Conservation (phyloP, 352 stramenopile species). For the Phytophthora ramorum region DNA sequence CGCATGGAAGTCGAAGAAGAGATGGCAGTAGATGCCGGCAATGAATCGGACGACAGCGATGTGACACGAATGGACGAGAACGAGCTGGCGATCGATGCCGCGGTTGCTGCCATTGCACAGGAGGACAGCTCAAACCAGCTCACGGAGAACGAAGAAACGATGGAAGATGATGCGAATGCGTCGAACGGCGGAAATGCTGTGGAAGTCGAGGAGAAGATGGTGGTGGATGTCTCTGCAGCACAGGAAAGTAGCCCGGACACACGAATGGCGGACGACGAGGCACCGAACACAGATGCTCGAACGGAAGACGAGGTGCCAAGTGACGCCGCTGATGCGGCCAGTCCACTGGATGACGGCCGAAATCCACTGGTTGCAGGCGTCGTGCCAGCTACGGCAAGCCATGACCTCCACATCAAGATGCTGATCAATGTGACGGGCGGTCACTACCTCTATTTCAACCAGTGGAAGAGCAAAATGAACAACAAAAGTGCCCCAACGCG, state of each 20-base stretch:
- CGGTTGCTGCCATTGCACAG: background rate
- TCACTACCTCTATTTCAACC: constrained; percentile 50
- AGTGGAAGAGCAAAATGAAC: constrained; percentile 56
- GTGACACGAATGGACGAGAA: constrained; percentile 6
- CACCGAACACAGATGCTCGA: background rate
- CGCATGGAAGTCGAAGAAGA: constrained; percentile 4
- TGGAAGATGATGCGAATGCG: background rate
- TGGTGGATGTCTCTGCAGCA: background rate
- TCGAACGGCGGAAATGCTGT: background rate
- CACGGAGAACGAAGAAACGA: background rate
- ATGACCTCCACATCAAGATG: constrained; percentile 49
- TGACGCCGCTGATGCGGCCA: background rate
- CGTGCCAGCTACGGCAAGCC: constrained; percentile 29
- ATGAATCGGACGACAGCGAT: background rate
- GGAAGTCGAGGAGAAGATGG: background rate
- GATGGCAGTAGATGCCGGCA: background rate
- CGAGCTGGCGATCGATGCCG: background rate
- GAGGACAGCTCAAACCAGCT: background rate
- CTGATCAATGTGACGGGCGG: constrained; percentile 15
- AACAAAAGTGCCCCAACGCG: constrained; percentile 36
- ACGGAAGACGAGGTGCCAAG: background rate
- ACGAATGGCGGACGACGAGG: background rate
- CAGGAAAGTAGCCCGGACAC: background rate
- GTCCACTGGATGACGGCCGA: constrained; percentile 3
- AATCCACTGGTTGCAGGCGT: constrained; percentile 40